Percentiles rank a stretch among this genome's conserved stretches.
phyloP scores from a whole-genome alignment of 2,329 filamentous ascomycete species.

The Colletotrichum godetiae region DNA sequence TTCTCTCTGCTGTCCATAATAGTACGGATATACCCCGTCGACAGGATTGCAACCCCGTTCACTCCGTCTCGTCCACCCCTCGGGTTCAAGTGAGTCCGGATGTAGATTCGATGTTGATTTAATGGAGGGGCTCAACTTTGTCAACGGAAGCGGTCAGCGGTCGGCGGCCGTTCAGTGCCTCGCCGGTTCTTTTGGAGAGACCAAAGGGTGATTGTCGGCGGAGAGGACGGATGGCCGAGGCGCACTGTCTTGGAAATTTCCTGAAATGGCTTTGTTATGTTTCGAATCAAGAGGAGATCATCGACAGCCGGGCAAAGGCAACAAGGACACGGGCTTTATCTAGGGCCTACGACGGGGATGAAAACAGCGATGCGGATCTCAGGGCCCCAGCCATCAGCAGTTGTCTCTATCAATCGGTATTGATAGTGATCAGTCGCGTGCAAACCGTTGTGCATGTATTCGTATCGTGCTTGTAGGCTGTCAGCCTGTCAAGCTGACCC shows the following conservation, averaged over 20 bases:
- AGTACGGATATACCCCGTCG: too few relatives aligned
- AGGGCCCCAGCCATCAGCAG: background rate
- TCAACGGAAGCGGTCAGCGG: slow-evolving; percentile 23
- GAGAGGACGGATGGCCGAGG: background rate
- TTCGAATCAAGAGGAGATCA: slow-evolving; percentile 24
- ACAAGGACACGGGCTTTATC: slow-evolving; percentile 19
- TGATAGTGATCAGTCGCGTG: background rate
- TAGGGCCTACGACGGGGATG: slow-evolving; percentile 26
- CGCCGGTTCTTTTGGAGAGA: slow-evolving; percentile 20
- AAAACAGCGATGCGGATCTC: slow-evolving; percentile 29
- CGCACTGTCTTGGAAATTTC: slow-evolving; percentile 15
- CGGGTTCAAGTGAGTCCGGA: background rate
- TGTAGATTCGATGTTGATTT: background rate
- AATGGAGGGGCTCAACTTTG: slow-evolving; percentile 6
- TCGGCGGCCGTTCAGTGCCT: slow-evolving; percentile 18
- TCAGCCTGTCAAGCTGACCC: background rate
- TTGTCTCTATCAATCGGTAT: background rate
- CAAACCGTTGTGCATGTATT: background rate
- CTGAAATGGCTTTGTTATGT: slow-evolving; percentile 31
- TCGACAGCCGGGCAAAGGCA: background rate
- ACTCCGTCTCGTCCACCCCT: background rate
- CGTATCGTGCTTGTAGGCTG: too few relatives aligned
- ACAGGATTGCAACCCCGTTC: background rate
- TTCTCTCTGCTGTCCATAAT: background rate
- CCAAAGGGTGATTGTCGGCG: background rate